A percentile compares a stretch with the other conserved stretches of the same genome.
Conservation (phyloP, 805 yeast genomes). For the Yarrowia sp. region DNA sequence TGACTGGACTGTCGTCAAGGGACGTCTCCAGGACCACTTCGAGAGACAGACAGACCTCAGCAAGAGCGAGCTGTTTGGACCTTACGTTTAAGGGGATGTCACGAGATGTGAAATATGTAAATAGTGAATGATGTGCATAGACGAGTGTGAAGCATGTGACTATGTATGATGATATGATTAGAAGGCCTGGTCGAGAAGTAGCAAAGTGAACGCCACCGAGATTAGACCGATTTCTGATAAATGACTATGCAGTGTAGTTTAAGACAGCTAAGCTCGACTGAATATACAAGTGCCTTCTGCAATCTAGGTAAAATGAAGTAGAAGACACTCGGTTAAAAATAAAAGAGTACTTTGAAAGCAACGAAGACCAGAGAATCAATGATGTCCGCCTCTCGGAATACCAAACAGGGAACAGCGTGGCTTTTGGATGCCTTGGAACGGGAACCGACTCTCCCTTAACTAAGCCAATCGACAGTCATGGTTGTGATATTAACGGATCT, state of each 20-base stretch:
- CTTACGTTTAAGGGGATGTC: slow-evolving; percentile 13
- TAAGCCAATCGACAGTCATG: too few species aligned
- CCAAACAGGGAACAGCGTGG: too few species aligned
- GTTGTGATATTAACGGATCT: too few species aligned
- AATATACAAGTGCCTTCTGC: too few species aligned
- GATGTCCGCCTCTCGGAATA: too few species aligned
- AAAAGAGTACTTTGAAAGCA: not conserved
- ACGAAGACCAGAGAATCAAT: too few species aligned
- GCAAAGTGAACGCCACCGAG: too few species aligned
- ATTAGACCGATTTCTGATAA: too few species aligned
- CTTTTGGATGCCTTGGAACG: too few species aligned
- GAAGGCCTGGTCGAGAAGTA: not conserved
- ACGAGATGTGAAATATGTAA: not conserved
- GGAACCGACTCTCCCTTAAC: too few species aligned
- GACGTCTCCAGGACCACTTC: slow-evolving; percentile 11
- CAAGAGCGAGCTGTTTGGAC: slow-evolving; percentile 22
- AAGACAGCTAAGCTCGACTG: too few species aligned
- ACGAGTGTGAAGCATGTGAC: not conserved
- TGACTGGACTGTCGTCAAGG: slow-evolving; percentile 60
- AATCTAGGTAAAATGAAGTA: not conserved
- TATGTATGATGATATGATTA: not conserved
- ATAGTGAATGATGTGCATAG: slow-evolving; percentile 6
- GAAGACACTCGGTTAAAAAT: not conserved
- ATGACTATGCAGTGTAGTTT: too few species aligned
- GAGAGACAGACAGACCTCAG: slow-evolving; percentile 17